Base-by-base conservation (phyloP, 345 rosid genomes). In the Salix exigua region DNA sequence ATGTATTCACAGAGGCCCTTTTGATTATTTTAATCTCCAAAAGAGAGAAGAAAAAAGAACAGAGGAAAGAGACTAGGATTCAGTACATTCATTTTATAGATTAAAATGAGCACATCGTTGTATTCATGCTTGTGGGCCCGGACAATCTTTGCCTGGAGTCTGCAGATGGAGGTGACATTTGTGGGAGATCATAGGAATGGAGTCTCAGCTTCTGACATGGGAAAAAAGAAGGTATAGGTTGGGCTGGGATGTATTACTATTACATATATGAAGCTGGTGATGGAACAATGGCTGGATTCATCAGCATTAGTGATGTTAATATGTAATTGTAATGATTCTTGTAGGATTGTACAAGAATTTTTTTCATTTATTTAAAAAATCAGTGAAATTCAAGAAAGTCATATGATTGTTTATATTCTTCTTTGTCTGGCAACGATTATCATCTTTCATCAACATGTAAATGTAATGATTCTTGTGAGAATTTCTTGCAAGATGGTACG, bases 1-100 rank as follows among this genome's bases (percentile, higher is more conserved):
- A 74, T 68, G 73, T 72, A 68, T 42, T 51, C 77, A 66, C 83
- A 79, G 53, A 38, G 80, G 53, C 79, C 84, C 23, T 73, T 73
- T n/a, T 83, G 72, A 82, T 5, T 16, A 2, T 46, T 25, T 13
- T 35, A 5, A 23, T 23, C 28, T 12, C n/a, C 38, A 21, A 28
- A 1, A 13, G 9, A 17, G 21, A 30, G 1, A 63, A 60, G 38
- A 60, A 55, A 38, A 9, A 8, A 40, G 11, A 42, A 9, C 2
- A 42, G 14, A 42, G 37, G 37, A 35, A 5, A 35, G 37, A 35
- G 60, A n/a, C 60, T n/a, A 2, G 23, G 7, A n/a, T 7, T 23
- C 60, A 53, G 0, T 10, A 3, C 63, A 58, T 58, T 23, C 3
- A 23, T 58, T 58, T 58, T 25, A n/a, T 10, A 58, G 63, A 5